Evolutionary conservation across 176 grass and related monocot genomes (phyloP), one percentile per base, ranked within the genome.

Genomic region (Microstegium vimineum): DNA sequence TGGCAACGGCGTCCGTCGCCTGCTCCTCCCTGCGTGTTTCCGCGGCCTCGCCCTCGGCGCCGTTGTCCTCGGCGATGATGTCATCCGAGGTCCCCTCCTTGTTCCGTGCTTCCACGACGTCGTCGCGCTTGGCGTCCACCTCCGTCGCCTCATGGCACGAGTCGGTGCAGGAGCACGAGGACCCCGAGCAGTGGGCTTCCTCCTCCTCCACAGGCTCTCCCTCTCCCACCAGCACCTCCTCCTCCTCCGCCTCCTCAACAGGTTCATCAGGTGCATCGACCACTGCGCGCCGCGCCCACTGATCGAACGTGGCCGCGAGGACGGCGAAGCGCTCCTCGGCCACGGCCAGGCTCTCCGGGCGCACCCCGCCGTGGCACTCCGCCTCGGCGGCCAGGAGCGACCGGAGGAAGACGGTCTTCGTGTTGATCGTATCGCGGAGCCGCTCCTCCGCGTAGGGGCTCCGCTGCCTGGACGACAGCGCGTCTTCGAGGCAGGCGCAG

Each of bases 151-250:
- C n/a, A 34, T 75, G 69, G 83, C 83, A 86, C 18, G 83, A 81
- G 16, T n/a, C 78, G 43, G 79, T 90, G 78, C 88, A 90, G 36
- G 83, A 90, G 45, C 88, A 90, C 35, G 75, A 62, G 25, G 70
- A 81, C 77, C 6, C 54, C 6, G 56, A 71, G 33, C 16, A 10
- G 26, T 28, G 34, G 4, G 5, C 43, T 42, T 54, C 65, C 42
- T 62, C 71, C 64, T 26, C 41, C 17, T 15, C 26, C n/a, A n/a
- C n/a, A 10, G 25, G 20, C 76, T n/a, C n/a, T n/a, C n/a, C n/a
- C 37, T 35, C 40, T 6, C 5, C 60, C 59, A n/a, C 71, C 62
- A 5, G 25, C 34, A 1, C 32, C 31, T 30, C 65, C 46, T 54
- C 51, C 41, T 42, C 37, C 42, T 15, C 12, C 14, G 6, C 51